A percentile compares a stretch with the other conserved stretches of the same genome.
Evolutionary conservation across 202 grass and related monocot species (phyloP).

Genomic region (Dendrocalamus latiflorus): DNA sequence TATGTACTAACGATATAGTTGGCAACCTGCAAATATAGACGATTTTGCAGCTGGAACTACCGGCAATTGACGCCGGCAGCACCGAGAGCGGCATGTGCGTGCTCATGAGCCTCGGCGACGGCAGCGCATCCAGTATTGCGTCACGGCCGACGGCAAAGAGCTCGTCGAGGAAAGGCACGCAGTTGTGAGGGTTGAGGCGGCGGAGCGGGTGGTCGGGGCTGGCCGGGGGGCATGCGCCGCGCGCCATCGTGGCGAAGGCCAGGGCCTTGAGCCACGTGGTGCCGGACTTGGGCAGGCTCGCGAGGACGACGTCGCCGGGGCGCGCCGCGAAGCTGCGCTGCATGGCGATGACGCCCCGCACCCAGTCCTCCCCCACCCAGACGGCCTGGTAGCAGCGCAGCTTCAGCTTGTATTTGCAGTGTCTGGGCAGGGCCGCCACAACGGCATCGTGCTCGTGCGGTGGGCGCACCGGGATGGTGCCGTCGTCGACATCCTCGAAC

Average conservation of each 20-base stretch:
- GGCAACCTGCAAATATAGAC: neutral
- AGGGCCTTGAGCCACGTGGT: conserved; percentile 34
- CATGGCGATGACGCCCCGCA: neutral
- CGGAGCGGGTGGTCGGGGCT: neutral
- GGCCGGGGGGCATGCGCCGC: neutral
- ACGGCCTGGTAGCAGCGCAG: neutral
- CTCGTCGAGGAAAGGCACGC: neutral
- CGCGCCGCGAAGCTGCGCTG: neutral
- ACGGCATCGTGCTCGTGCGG: neutral
- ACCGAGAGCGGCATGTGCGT: conserved; percentile 24
- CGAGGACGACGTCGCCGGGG: conserved; percentile 3
- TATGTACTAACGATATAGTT: too few relatives aligned
- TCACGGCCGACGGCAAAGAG: neutral
- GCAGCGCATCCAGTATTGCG: neutral
- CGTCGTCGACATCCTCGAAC: neutral
- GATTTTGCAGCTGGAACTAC: neutral
- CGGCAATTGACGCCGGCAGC: neutral
- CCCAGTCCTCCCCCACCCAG: neutral
- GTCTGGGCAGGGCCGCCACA: neutral
- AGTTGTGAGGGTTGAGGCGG: conserved; percentile 13
- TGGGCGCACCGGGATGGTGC: neutral
- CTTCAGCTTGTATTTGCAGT: neutral
- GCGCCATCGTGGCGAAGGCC: conserved; percentile 13
- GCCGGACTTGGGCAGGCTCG: conserved; percentile 24
- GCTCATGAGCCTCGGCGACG: too few relatives aligned